A percentile compares a stretch with the other conserved stretches of the same genome.
These are phyloP conservation scores for Paraglomus brasilianum DNA, from an alignment of 192 early-diverging fungal genomes.

Conservation along the genomic window DNA sequence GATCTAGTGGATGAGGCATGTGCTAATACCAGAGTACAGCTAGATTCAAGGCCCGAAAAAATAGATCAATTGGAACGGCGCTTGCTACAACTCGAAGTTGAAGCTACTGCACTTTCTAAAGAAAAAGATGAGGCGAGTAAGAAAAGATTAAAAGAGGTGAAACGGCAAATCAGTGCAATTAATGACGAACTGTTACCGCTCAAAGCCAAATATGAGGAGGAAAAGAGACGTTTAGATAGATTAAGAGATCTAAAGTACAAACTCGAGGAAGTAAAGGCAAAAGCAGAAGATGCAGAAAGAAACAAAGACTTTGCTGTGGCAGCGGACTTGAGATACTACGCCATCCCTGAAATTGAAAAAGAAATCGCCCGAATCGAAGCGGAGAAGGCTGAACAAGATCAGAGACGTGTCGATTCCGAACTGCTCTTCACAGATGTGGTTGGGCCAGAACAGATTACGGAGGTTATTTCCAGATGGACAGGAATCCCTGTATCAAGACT, in stretches of 20 bases:
- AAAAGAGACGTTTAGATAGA: constrained; percentile 86
- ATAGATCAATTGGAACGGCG: constrained; percentile 96
- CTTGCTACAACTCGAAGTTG: constrained; percentile 92
- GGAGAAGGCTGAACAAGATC: constrained; percentile 65
- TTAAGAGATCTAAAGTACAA: constrained; percentile 84
- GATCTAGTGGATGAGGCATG: constrained; percentile 93
- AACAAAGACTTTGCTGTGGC: constrained; percentile 81
- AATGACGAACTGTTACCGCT: constrained; percentile 88
- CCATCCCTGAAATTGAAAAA: constrained; percentile 85
- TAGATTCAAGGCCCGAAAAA: constrained; percentile 94
- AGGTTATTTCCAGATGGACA: constrained; percentile 94
- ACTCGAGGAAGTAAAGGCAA: constrained; percentile 82
- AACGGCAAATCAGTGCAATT: constrained; percentile 79
- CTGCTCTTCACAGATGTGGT: constrained; percentile 84
- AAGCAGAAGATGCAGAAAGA: constrained; percentile 83
- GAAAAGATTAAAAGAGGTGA: constrained; percentile 73
- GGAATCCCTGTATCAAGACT: constrained; percentile 92
- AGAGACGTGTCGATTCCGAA: constrained; percentile 38
- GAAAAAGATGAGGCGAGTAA: constrained; percentile 87
- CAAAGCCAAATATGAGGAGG: constrained; percentile 79
- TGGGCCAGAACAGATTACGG: constrained; percentile 87
- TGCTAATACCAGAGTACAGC: constrained; percentile 92
- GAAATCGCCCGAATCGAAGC: constrained; percentile 71
- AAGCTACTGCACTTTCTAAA: constrained; percentile 88
- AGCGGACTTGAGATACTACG: constrained; percentile 92